These are phyloP conservation scores for Daldinia caldariorum DNA, from an alignment of 495 filamentous ascomycete genomes.

Conservation along the genomic window DNA sequence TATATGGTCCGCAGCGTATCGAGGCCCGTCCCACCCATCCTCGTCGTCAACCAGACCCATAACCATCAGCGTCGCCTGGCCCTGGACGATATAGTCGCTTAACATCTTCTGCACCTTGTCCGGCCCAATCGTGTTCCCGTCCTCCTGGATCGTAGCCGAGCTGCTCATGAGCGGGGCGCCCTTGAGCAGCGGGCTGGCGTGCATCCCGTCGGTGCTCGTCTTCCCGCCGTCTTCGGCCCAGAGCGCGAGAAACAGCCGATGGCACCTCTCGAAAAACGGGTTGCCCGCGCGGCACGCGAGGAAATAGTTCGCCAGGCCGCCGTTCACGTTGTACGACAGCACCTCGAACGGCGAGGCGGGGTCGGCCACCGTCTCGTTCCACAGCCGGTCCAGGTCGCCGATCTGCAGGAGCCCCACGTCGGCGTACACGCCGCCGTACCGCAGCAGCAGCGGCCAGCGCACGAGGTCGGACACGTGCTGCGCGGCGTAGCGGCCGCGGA, in stretches of 20 bases:
- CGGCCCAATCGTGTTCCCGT: slow-evolving; percentile 26
- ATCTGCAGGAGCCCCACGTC: slow-evolving; percentile 66
- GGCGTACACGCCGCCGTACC: slow-evolving; percentile 66
- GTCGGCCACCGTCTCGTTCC: slow-evolving; percentile 58
- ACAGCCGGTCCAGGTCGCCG: slow-evolving; percentile 63
- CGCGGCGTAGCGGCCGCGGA: slow-evolving; percentile 58
- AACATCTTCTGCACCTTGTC: slow-evolving; percentile 54
- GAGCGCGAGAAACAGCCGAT: slow-evolving; percentile 59
- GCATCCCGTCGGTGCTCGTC: slow-evolving; percentile 63
- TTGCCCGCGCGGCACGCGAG: slow-evolving; percentile 55
- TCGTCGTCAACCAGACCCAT: slow-evolving; percentile 63
- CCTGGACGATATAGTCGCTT: slow-evolving; percentile 65
- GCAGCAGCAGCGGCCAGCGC: slow-evolving; percentile 62
- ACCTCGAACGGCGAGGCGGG: slow-evolving; percentile 58
- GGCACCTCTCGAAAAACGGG: slow-evolving; percentile 60
- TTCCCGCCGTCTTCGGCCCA: slow-evolving; percentile 62
- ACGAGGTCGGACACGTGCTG: slow-evolving; percentile 68
- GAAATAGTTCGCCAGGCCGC: slow-evolving; percentile 61
- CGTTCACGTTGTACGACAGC: slow-evolving; percentile 56
- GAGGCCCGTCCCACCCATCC: slow-evolving; percentile 63
- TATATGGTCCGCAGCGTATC: slow-evolving; percentile 57
- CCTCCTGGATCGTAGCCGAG: slow-evolving; percentile 12
- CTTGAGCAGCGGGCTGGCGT: slow-evolving; percentile 56
- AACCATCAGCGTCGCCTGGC: slow-evolving; percentile 59
- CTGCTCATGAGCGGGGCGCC: slow-evolving; percentile 52